Evolutionary conservation across 371 early-diverging fungal genomes (phyloP).

Genomic region (Mortierella sp.): DNA sequence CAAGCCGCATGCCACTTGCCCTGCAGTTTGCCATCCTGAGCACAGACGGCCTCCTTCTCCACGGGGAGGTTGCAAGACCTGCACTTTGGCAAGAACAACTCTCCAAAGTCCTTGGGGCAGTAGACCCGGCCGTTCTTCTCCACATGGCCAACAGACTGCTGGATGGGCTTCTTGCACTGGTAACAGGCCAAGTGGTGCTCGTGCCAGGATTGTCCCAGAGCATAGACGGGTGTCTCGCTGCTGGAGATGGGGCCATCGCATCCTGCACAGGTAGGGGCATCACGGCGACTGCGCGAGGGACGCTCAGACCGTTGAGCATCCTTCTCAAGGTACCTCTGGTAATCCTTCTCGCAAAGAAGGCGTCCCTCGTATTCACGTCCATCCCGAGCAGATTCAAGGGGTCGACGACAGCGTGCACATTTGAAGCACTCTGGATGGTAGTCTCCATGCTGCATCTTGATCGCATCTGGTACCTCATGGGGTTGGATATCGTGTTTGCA

Average conservation of each 20-base stretch:
- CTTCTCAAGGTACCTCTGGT: conserved; percentile 65
- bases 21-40: conserved; percentile 82
- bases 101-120: conserved; percentile 80
- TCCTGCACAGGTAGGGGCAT: conserved; percentile 30
- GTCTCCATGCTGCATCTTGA: conserved; percentile 58
- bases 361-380: conserved; percentile 75
- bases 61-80: conserved; percentile 76
- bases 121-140: conserved; percentile 83
- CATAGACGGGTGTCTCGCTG: conserved; percentile 68
- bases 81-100: conserved; percentile 76
- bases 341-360: conserved; percentile 81
- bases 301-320: conserved; percentile 58
- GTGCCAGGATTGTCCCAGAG: conserved; percentile 75
- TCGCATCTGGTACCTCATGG: conserved; percentile 30
- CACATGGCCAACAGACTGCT: conserved; percentile 62
- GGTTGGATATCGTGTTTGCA: conserved; percentile 55
- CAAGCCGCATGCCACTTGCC: conserved; percentile 86
- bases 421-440: conserved; percentile 77
- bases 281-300: conserved; percentile 20
- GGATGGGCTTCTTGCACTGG: conserved; percentile 74
- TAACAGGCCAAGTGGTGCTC: conserved; percentile 77
- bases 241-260: conserved; percentile 33
- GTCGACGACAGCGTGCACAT: conserved; percentile 75
- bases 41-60: conserved; percentile 82
- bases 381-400: conserved; percentile 72